Conservation (phyloP, 768 basidiomycete species). For the Termitomyces sp. region DNA sequence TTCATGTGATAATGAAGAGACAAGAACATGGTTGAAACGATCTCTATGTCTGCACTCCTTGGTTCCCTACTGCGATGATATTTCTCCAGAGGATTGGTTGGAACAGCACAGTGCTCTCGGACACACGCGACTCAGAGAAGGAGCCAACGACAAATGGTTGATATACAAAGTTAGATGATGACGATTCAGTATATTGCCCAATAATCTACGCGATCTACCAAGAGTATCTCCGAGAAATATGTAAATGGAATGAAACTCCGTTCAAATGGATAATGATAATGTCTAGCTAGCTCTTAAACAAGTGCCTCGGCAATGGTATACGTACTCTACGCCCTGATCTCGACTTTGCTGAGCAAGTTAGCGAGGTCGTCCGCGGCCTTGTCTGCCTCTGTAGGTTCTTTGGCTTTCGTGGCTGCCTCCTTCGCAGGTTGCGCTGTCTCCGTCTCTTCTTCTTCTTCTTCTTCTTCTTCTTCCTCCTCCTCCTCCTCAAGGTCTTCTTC, state of each 20-base stretch:
- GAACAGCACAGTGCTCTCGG: slow-evolving; percentile 32
- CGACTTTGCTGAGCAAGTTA: slow-evolving; percentile 61
- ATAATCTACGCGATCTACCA: slow-evolving; percentile 2
- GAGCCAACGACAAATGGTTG: slow-evolving; percentile 52
- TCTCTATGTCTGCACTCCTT: slow-evolving; percentile 40
- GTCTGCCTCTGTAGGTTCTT: slow-evolving; percentile 18
- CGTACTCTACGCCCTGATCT: slow-evolving; percentile 25
- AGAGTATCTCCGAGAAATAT: not conserved
- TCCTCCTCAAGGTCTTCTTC: slow-evolving; percentile 86
- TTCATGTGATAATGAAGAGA: slow-evolving; percentile 32
- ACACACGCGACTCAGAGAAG: slow-evolving; percentile 53
- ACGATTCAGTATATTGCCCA: not conserved
- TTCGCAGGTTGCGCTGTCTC: slow-evolving; percentile 23
- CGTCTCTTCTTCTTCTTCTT: slow-evolving; percentile 32
- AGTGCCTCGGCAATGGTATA: not conserved
- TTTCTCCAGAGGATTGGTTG: slow-evolving; percentile 50
- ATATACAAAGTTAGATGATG: slow-evolving; percentile 43
- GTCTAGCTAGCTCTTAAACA: not conserved
- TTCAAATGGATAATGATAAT: not conserved
- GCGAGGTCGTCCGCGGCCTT: slow-evolving; percentile 52
- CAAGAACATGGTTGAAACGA: slow-evolving; percentile 40
- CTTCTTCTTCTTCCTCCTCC: slow-evolving; percentile 52
- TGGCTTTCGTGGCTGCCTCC: slow-evolving; percentile 10
- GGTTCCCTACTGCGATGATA: slow-evolving; percentile 18
- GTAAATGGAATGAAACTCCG: not conserved